A percentile compares a stretch with the other conserved stretches of the same genome.
These are phyloP conservation scores for Rubus idaeus DNA, from an alignment of 306 rosid species.

Conservation along the genomic window DNA sequence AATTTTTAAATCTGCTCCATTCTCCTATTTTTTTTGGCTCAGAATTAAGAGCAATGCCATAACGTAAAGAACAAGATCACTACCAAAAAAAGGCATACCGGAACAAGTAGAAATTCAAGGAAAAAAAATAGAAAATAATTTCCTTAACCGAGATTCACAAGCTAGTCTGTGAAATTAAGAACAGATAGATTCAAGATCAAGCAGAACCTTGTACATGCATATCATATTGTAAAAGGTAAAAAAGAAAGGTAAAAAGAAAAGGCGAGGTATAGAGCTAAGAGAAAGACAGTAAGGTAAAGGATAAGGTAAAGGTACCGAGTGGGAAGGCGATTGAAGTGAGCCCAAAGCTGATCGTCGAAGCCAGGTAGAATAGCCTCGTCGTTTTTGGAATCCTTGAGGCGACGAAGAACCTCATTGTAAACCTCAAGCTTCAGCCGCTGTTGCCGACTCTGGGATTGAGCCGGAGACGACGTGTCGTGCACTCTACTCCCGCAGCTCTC, in stretches of 20 bases:
- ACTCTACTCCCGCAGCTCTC: slow-evolving; percentile 70
- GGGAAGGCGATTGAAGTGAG: slow-evolving; percentile 97
- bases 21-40: background rate
- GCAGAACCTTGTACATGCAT: slow-evolving; percentile 5
- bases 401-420: slow-evolving; percentile 91
- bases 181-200: slow-evolving; percentile 22
- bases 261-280: background rate
- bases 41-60: background rate
- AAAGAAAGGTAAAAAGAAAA: background rate
- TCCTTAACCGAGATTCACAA: slow-evolving; percentile 5
- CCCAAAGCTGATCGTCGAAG: slow-evolving; percentile 81
- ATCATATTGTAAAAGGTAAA: background rate
- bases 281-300: background rate
- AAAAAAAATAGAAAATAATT: background rate
- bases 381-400: slow-evolving; percentile 65
- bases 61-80: slow-evolving; percentile 13
- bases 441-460: slow-evolving; percentile 54
- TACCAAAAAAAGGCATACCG: background rate
- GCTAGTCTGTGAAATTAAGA: background rate
- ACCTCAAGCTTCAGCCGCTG: slow-evolving; percentile 73
- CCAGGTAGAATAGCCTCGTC: slow-evolving; percentile 68
- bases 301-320: slow-evolving; percentile 58
- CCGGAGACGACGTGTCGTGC: slow-evolving; percentile 36
- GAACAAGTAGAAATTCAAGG: background rate
- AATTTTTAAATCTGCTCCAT: slow-evolving; percentile 5